Evolutionary conservation across 2,329 filamentous ascomycete genomes (phyloP).

Genomic region (Sporothrix variecibatus): DNA sequence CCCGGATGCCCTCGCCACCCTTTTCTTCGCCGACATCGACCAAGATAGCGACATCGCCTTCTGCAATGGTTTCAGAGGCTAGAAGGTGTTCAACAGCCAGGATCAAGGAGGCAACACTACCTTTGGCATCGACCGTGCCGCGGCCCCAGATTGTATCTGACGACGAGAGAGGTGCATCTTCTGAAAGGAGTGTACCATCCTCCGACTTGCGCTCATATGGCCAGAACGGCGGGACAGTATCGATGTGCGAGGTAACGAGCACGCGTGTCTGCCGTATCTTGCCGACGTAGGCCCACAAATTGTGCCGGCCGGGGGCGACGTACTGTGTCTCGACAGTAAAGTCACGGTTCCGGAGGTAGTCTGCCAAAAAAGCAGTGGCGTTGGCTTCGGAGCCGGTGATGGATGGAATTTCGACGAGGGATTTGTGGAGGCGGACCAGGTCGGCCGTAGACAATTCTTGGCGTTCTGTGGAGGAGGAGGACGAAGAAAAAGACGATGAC

Average conservation of each 20-base stretch:
- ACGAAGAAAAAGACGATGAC: slow-evolving; percentile 29
- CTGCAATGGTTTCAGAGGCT: slow-evolving; percentile 39
- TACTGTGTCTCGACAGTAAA: slow-evolving; percentile 49
- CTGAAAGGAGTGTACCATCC: slow-evolving; percentile 40
- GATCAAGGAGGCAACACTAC: slow-evolving; percentile 71
- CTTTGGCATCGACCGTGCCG: slow-evolving; percentile 73
- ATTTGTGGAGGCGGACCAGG: slow-evolving; percentile 72
- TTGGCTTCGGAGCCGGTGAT: slow-evolving; percentile 68
- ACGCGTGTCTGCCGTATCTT: slow-evolving; percentile 54
- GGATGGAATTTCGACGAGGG: slow-evolving; percentile 72
- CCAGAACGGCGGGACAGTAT: slow-evolving; percentile 72
- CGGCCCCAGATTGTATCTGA: slow-evolving; percentile 66
- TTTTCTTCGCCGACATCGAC: slow-evolving; percentile 83
- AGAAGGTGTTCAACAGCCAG: slow-evolving; percentile 63
- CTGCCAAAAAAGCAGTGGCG: slow-evolving; percentile 67
- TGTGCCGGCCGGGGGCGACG: slow-evolving; percentile 59
- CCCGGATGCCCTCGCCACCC: slow-evolving; percentile 72
- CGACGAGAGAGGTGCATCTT: slow-evolving; percentile 44
- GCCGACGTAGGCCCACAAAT: slow-evolving; percentile 68
- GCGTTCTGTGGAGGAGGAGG: slow-evolving; percentile 18
- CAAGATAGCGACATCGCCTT: slow-evolving; percentile 57
- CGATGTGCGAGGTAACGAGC: slow-evolving; percentile 77
- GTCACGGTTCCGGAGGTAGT: slow-evolving; percentile 58
- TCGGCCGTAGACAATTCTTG: slow-evolving; percentile 43
- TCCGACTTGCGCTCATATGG: slow-evolving; percentile 52